Base-by-base conservation (phyloP, 371 early-diverging fungal species). In the Apophysomyces elegans region DNA sequence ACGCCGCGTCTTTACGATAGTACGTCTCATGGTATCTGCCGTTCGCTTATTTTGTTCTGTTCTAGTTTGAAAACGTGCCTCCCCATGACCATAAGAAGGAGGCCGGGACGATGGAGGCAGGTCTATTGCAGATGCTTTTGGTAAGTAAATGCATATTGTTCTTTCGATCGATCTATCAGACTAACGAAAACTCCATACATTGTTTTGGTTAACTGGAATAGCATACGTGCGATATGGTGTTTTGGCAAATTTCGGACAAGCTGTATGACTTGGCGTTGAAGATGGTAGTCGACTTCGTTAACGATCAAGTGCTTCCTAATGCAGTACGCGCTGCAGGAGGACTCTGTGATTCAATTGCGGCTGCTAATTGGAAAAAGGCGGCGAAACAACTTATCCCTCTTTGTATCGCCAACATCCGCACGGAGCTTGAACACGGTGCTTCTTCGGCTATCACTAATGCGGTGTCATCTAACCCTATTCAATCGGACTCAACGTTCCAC, bases 21-120 rank as follows among this genome's bases (percentile, higher is more conserved):
- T 92, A 78, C 62, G 74, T 71, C 9, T 16, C 18, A 45, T 36
- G 5, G 47, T 14, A 47, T 18, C 18, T 9, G 18, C 18, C 18
- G 47, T 16, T 3, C 11, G 43, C 37, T 16, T 47, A 21, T 46
- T 8, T 26, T 12, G 2, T 41, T 58, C 57, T 62, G 26, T 66
- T 59, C 26, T 63, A 87, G 87, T 87, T 94, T 73, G 93, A 93
- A 65, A 93, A 93, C 68, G 76, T 92, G 37, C 93, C 94, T 13
- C 88, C 91, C 38, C 74, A 86, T 18, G 80, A 84, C 36, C 64
- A 70, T 12, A 82, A 79, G 43, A 79, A 76, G 36, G 74, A 75
- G 46, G 58, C 62, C 4, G 61, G 67, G 16, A 71, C 80, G 5
- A 72, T 77, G 41, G 88, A 88, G 67, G 61, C 76, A 9, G 77